Evolutionary conservation across 148 eudicot species (phyloP).

Genomic region (Selenicereus undatus): DNA sequence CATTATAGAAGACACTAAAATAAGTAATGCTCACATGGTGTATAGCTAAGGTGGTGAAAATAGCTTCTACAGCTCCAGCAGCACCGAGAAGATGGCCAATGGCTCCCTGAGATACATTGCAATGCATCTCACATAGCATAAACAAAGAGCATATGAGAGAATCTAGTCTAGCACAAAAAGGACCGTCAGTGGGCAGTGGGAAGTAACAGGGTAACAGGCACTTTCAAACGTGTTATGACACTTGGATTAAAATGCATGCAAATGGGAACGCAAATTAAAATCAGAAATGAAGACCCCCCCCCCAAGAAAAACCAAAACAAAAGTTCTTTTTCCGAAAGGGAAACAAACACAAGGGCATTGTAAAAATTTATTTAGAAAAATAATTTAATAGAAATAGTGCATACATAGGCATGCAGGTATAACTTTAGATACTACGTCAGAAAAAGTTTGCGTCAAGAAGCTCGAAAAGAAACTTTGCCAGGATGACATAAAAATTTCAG

Average conservation of each 20-base stretch:
- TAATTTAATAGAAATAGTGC: background rate
- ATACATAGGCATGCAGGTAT: no score
- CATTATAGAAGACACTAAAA: background rate
- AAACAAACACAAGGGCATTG: no score
- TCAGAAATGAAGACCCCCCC: background rate
- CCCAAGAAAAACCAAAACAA: no score
- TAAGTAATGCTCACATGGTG: conserved; percentile 48
- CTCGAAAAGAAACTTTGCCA: no score
- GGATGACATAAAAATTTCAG: background rate
- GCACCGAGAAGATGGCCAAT: conserved; percentile 95
- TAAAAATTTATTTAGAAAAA: no score
- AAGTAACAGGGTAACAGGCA: no score
- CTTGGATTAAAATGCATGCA: no score
- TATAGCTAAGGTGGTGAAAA: conserved; percentile 69
- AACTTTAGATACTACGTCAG: no score
- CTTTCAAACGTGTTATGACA: no score
- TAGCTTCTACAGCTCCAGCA: conserved; percentile 97
- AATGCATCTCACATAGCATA: background rate
- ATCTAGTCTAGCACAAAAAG: background rate
- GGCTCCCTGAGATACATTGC: conserved; percentile 63
- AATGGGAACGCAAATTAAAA: background rate
- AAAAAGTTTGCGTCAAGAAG: background rate
- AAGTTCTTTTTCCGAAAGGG: no score
- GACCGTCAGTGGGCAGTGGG: background rate
- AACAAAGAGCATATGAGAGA: background rate